A percentile compares a stretch with the other conserved stretches of the same genome.
phyloP scores from a whole-genome alignment of 768 basidiomycete species.

The Rhizopogon vesiculosus region DNA sequence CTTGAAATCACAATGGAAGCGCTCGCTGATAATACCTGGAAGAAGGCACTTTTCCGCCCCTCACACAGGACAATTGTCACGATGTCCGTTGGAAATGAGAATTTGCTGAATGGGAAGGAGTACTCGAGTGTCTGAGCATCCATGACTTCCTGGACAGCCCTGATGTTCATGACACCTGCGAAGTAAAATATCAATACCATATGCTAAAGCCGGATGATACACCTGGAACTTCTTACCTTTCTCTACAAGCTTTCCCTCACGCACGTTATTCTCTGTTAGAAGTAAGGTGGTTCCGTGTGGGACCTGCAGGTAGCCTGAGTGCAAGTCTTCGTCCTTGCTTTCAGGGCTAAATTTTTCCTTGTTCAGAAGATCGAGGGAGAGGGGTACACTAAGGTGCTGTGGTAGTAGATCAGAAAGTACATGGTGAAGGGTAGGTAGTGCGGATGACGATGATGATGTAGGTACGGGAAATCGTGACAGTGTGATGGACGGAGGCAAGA shows the following conservation, averaged over 20 bases:
- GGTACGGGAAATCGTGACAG: constrained; percentile 58
- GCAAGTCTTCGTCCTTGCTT: constrained; percentile 65
- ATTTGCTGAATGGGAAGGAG: constrained; percentile 70
- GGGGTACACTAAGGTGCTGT: constrained; percentile 45
- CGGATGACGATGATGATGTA: constrained; percentile 12
- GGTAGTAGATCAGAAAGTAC: constrained; percentile 60
- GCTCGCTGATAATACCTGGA: constrained; percentile 41
- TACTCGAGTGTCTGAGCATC: constrained; percentile 65
- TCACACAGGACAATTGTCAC: constrained; percentile 57
- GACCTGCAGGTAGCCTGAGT: constrained; percentile 71
- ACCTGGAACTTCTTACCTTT: constrained; percentile 23
- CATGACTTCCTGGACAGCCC: constrained; percentile 59
- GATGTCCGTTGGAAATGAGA: constrained; percentile 71
- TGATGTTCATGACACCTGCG: constrained; percentile 60
- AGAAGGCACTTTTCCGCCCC: constrained; percentile 68
- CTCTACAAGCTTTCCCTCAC: constrained; percentile 63
- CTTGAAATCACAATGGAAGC: not conserved
- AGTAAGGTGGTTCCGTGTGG: constrained; percentile 56
- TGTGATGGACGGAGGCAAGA: constrained; percentile 64
- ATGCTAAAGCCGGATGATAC: not conserved
- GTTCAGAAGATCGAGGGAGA: constrained; percentile 64
- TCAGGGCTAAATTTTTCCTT: constrained; percentile 55
- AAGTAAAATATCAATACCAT: not conserved
- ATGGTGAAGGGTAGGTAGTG: constrained; percentile 44
- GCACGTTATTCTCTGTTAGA: constrained; percentile 61